Evolutionary conservation across 345 rosid genomes (phyloP), one percentile per base, ranked within the genome.

Genomic region (Luvunga scandens): DNA sequence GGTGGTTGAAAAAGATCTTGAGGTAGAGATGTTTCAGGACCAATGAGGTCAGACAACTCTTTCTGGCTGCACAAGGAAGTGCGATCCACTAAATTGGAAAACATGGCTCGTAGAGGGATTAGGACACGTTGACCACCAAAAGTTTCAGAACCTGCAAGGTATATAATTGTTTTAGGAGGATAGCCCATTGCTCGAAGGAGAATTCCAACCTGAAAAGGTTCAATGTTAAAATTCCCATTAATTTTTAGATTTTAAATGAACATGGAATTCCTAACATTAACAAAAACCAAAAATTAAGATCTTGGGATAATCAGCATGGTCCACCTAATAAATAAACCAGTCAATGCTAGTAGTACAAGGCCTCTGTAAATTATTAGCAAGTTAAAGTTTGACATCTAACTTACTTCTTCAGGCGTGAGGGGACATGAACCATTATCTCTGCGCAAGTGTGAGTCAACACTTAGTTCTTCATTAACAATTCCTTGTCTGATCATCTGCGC

Each of bases 391-490:
- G 71, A 66, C 65, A 13, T 39, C 45, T 5, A 13, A 42, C 78
- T 36, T 80, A 97, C 99, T 97, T 94, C 98, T 89, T 94, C 99
- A 66, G 99, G 99, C 94, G 91, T 90, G 61, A 97, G 92, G 33
- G 99, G 98, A 77, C 99, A 97, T 69, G 90, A 88, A 65, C 99
- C 99, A 78, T 89, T 91, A 77, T 85, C 95, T 86, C 92, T 91
- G 19, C 84, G 96, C 74, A 83, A 74, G 83, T 64, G 92, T 4
- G 99, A 97, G 62, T 93, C 90, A 9, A 92, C 83, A 34, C 72
- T 83, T 66, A 91, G 82, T 73, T 88, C 84, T 73, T 90, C 98
- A 42, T 81, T 84, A 82, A 94, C 71, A 76, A 94, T 78, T 79
- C 88, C 97, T 81, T 88, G 92, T 88, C 84, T 91, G 84, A 97